Evolutionary conservation across 805 yeast species (phyloP), one percentile per base, ranked within the genome.

Genomic region (Metschnikowia amazonensis): DNA sequence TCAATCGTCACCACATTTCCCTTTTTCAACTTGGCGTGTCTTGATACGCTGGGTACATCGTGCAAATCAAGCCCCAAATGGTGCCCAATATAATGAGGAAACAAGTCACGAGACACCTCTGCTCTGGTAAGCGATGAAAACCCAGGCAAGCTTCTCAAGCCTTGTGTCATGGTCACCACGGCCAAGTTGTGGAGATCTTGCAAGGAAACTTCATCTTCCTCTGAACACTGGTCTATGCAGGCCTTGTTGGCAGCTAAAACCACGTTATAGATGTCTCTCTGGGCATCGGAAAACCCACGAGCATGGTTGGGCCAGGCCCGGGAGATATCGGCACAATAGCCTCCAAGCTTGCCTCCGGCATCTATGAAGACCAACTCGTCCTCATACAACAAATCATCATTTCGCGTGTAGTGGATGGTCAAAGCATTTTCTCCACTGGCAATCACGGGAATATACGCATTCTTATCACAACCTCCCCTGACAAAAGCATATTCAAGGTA

Each of bases 1-100:
- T 95, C 99, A 20, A 95, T 81, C 1, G 99, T 94, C 39, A 94
- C 73, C 3, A 92, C 97, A 60, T 89, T 95, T 18, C 90, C 90
- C 17, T 72, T 69, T 37, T 65, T 66, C 38, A 94, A 62, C 27
- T 68, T 67, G 18, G 74, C 72, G 45, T 69, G 70, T 51, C 89
- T 74, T 3, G 92, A 76, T 32, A 73, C 74, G 2, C 73, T 64
- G 4, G 95, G 95, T 30, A 81, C 73, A 60, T 88, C 96, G 65
- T 88, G 96, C 21, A 90, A 86, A 58, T 90, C 99, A 29, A 94
- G 68, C 0, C 99, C 99, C 31, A 94, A 70, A 59, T 94, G 89
- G 64, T 94, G 99, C 5, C 99, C 99, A 54, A 94, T 83, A 61
- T 87, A 89, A 64, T 94, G 99, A 0, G 98, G 98, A 60, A 90